These are phyloP conservation scores for Tuber brumale DNA, from an alignment of 495 filamentous ascomycete genomes.

Conservation along the genomic window DNA sequence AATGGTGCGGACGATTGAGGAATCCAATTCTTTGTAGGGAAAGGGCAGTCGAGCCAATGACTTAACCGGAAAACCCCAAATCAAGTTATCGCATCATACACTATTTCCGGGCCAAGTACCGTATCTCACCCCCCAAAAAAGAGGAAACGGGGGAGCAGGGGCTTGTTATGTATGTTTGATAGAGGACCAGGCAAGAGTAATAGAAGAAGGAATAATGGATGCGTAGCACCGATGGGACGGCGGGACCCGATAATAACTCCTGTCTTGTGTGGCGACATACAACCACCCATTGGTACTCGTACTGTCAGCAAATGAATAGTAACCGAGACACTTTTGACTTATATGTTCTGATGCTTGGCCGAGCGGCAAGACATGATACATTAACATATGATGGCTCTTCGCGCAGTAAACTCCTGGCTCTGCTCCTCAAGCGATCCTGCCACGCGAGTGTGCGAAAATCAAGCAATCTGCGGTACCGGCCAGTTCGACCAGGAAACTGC, in stretches of 20 bases:
- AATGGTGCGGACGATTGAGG: background rate
- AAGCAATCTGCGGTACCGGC: background rate
- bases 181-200: background rate
- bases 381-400: background rate
- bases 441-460: background rate
- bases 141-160: background rate
- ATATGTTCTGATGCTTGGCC: background rate
- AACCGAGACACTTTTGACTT: background rate
- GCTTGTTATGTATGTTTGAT: background rate
- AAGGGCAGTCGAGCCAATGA: background rate
- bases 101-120: background rate
- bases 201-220: background rate
- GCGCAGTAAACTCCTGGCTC: background rate
- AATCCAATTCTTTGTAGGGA: background rate
- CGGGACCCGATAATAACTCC: background rate
- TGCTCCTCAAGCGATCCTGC: background rate
- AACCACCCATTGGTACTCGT: background rate
- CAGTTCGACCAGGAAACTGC: background rate
- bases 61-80: background rate
- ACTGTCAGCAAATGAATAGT: background rate
- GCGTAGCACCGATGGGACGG: background rate
- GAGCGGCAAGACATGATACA: background rate
- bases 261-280: background rate
- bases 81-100: background rate
- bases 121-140: background rate